These are phyloP conservation scores for Warburgia ugandensis DNA, from an alignment of 164 flowering plant species.

Conservation along the genomic window DNA sequence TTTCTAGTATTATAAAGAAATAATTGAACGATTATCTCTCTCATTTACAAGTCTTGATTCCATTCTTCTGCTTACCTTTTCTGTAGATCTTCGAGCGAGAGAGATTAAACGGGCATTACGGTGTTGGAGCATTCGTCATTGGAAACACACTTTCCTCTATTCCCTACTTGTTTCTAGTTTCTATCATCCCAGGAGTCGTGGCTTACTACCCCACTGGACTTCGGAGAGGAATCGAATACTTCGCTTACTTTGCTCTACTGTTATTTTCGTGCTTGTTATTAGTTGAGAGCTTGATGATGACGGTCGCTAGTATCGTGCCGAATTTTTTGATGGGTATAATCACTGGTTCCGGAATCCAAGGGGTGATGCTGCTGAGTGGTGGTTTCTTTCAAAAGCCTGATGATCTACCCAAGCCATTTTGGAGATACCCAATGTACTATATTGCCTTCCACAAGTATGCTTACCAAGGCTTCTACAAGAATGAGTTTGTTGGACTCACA, in stretches of 20 bases:
- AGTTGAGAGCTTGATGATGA: constrained; percentile 65
- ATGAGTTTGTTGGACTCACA: constrained; percentile 33
- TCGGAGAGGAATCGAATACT: constrained; percentile 27
- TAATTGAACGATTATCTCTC: too few relatives aligned
- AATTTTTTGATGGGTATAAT: constrained; percentile 54
- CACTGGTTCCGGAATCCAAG: constrained; percentile 56
- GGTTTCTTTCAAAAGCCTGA: constrained; percentile 49
- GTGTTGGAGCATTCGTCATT: constrained; percentile 38
- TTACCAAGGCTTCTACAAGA: constrained; percentile 39
- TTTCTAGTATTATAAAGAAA: too few relatives aligned
- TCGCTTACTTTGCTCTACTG: constrained; percentile 26
- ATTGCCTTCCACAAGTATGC: constrained; percentile 44
- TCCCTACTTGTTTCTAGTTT: constrained; percentile 40
- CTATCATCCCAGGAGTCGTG: constrained; percentile 41
- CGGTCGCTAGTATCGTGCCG: constrained; percentile 53
- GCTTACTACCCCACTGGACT: constrained; percentile 41
- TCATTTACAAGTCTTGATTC: too few relatives aligned
- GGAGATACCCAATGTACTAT: constrained; percentile 56
- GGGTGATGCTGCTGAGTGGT: constrained; percentile 37
- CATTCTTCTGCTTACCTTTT: neutral
- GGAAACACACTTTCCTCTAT: constrained; percentile 50
- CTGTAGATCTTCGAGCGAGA: constrained; percentile 41
- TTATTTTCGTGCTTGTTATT: constrained; percentile 32
- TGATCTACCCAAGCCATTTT: constrained; percentile 47
- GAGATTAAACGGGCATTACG: constrained; percentile 57